Evolutionary conservation across 306 rosid genomes (phyloP).

Genomic region (Vicia villosa): DNA sequence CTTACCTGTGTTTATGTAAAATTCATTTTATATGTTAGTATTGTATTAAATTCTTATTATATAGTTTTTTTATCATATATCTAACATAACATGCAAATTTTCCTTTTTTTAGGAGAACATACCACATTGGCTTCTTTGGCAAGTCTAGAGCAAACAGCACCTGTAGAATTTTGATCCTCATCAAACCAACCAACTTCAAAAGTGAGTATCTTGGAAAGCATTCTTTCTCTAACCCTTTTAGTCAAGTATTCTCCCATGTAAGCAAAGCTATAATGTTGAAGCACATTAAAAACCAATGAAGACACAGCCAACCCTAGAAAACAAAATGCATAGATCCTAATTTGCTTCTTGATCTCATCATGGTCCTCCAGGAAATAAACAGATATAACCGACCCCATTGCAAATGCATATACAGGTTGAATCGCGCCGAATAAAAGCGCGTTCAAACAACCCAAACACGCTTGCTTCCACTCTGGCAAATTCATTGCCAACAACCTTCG

Average conservation of each 20-base stretch:
- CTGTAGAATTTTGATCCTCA: slow-evolving; percentile 74
- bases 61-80: background rate
- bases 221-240: slow-evolving; percentile 74
- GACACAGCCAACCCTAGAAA: slow-evolving; percentile 65
- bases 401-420: slow-evolving; percentile 68
- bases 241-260: slow-evolving; percentile 93
- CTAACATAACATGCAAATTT: background rate
- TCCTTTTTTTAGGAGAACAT: slow-evolving; percentile 13
- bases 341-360: slow-evolving; percentile 69
- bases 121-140: slow-evolving; percentile 95
- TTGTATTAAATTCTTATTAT: background rate
- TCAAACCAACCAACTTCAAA: slow-evolving; percentile 96
- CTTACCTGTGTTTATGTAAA: slow-evolving; percentile 55
- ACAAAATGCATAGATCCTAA: slow-evolving; percentile 48
- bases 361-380: slow-evolving; percentile 67
- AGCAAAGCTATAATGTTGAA: slow-evolving; percentile 80
- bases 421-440: slow-evolving; percentile 73
- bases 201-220: slow-evolving; percentile 79
- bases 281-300: slow-evolving; percentile 54
- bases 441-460: slow-evolving; percentile 60
- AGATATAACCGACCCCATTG: slow-evolving; percentile 72
- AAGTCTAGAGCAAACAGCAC: slow-evolving; percentile 83
- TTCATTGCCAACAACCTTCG: slow-evolving; percentile 67
- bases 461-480: slow-evolving; percentile 85
- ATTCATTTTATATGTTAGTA: background rate